Evolutionary conservation across 345 rosid species (phyloP), one percentile per base, ranked within the genome.

Genomic region (Arabis hirsuta): DNA sequence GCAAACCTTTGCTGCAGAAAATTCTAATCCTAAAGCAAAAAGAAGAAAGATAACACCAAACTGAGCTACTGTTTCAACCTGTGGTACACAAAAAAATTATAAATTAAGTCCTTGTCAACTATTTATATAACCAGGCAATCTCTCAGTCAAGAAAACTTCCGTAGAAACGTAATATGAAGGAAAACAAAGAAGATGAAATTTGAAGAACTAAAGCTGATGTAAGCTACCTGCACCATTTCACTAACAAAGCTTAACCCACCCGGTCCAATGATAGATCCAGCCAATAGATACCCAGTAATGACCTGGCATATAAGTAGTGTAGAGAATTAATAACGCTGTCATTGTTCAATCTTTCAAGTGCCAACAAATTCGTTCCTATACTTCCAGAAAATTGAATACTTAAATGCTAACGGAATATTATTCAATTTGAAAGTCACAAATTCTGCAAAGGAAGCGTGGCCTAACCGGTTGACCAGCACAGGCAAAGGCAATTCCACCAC

Each of bases 381-480:
- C 43, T 65, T 14, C 41, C 0, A 13, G 27, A 26, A 68, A 68
- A 51, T 36, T 19, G 38, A 16, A 65, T 31, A 19, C 51, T 52
- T 41, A 66, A 51, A 60, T 59, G 47, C 59, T 53, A 45, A 31
- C n/a, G 14, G 39, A 76, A 57, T 7, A 19, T 55, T 14, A 16
- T 27, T n/a, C n/a, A n/a, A n/a, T n/a, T n/a, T 53, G 58, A 72
- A 66, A 66, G 27, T 38, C 39, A 61, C 56, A 68, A 48, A 72
- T 56, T 51, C 69, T 22, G 61, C 29, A 70, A 54, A 82, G 45
- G 44, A 73, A 57, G 54, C 55, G 26, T 41, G 51, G 55, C 43
- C 92, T 77, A 59, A 94, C 99, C 86, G 96, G 96, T 80, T 91
- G 99, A 73, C 99, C 97, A 84, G 96, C 96, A 81, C 95, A 94